Base-by-base conservation (phyloP, 148 eudicot genomes). In the Drosera capensis region DNA sequence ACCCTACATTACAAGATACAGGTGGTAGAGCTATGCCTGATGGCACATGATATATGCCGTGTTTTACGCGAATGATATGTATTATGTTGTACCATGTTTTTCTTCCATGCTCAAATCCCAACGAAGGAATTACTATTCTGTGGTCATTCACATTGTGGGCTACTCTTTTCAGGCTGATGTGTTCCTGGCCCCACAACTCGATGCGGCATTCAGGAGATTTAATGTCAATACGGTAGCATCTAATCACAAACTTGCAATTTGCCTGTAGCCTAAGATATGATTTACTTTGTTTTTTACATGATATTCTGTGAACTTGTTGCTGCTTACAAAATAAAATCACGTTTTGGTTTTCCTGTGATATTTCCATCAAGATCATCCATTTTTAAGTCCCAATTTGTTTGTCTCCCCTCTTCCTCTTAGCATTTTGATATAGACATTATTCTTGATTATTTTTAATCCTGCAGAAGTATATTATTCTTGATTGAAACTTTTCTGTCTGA, bases 131-230 rank as follows among this genome's bases (percentile, higher is more conserved):
- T n/a, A n/a, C n/a, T n/a, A n/a, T n/a, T n/a, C n/a, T n/a, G n/a
- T n/a, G n/a, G n/a, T n/a, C n/a, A n/a, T n/a, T 52, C 29, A 40
- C 25, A 39, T 14, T 40, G 20, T 51, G 12, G 15, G 25, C 44
- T 23, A 17, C 21, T 51, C 14, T 51, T 8, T 66, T 65, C 80
- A 87, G 96, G 96, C 90, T 18, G 90, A 87, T 74, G 35, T 77
- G 48, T 87, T 67, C 61, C 49, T 87, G 41, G 94, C 83, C 38
- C 96, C 96, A 26, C 96, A 87, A 67, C 52, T 79, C 45, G 72
- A 68, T 52, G 57, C 54, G 39, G 71, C 80, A 39, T 40, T 64
- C 40, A 72, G 52, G 49, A 71, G 81, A 65, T 83, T 82, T 70
- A 63, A 44, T 24, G 20, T 88, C 40, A 75, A 80, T 64, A 65